A percentile compares a stretch with the other conserved stretches of the same genome.
Evolutionary conservation across 2,329 filamentous ascomycete species (phyloP).

Genomic region (Coniella vitis): DNA sequence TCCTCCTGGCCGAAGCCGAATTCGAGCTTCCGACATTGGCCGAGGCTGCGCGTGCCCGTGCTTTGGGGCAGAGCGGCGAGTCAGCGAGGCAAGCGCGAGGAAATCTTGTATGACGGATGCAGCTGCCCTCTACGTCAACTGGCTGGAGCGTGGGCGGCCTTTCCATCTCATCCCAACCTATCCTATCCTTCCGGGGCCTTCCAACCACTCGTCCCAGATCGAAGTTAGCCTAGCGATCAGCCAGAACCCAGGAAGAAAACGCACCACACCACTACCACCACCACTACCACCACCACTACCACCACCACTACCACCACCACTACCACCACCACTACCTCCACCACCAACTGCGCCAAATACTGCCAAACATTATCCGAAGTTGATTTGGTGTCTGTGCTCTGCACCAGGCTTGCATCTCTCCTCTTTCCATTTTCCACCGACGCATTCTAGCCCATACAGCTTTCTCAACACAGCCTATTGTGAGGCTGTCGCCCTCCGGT

Average conservation of each 20-base stretch:
- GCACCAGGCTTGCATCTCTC: too few relatives aligned
- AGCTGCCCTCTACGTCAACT: slow-evolving; percentile 1
- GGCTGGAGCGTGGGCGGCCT: too few relatives aligned
- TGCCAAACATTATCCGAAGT: too few relatives aligned
- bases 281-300: too few relatives aligned
- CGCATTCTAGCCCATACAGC: neutral
- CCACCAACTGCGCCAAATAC: neutral
- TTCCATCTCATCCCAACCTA: too few relatives aligned
- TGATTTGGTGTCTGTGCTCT: too few relatives aligned
- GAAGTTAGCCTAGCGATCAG: neutral
- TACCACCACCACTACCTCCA: too few relatives aligned
- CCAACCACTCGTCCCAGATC: neutral
- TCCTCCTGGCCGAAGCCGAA: slow-evolving; percentile 5
- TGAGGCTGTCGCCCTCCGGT: too few relatives aligned
- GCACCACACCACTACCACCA: neutral
- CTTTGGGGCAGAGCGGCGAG: neutral
- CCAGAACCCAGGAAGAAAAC: too few relatives aligned
- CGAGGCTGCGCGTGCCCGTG: neutral
- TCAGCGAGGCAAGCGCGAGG: neutral
- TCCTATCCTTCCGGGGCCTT: too few relatives aligned
- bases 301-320: too few relatives aligned
- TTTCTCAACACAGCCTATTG: too few relatives aligned
- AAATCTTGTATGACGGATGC: neutral
- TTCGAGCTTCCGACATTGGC: slow-evolving; percentile 10
- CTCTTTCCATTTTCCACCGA: neutral